phyloP scores from a whole-genome alignment of 805 yeast genomes.

The Starmerella kuoi region DNA sequence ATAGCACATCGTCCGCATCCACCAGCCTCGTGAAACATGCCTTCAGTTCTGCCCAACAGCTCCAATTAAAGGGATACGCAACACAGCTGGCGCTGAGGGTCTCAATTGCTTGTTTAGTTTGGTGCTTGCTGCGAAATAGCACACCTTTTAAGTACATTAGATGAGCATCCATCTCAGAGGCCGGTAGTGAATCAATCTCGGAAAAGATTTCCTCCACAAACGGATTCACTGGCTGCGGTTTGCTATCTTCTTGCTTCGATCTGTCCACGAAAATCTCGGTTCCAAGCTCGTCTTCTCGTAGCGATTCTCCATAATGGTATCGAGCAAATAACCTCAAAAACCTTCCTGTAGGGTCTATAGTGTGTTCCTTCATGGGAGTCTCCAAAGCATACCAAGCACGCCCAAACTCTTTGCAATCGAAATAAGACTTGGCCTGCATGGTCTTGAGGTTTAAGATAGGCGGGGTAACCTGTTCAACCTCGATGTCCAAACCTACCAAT shows the following conservation, averaged over 20 bases:
- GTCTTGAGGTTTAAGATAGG: constrained; percentile 34
- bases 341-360: constrained; percentile 25
- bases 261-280: constrained; percentile 37
- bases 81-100: constrained; percentile 49
- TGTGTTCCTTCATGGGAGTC: constrained; percentile 33
- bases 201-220: constrained; percentile 29
- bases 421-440: constrained; percentile 55
- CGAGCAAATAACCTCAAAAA: constrained; percentile 61
- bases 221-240: constrained; percentile 25
- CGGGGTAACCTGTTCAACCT: constrained; percentile 15
- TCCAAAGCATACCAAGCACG: constrained; percentile 53
- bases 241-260: constrained; percentile 22
- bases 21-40: constrained; percentile 37
- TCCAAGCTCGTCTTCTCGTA: constrained; percentile 56
- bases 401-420: constrained; percentile 75
- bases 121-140: constrained; percentile 49
- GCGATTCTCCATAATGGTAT: constrained; percentile 66
- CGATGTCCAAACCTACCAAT: constrained; percentile 41
- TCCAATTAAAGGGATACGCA: constrained; percentile 79
- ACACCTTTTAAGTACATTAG: constrained; percentile 63
- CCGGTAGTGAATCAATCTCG: constrained; percentile 30
- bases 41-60: constrained; percentile 76
- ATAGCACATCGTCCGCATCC: constrained; percentile 8
- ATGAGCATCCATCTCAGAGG: constrained; percentile 26
- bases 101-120: constrained; percentile 47